These are phyloP conservation scores for Oryza glumipatula DNA, from an alignment of 176 grass and related monocot species.

Conservation along the genomic window DNA sequence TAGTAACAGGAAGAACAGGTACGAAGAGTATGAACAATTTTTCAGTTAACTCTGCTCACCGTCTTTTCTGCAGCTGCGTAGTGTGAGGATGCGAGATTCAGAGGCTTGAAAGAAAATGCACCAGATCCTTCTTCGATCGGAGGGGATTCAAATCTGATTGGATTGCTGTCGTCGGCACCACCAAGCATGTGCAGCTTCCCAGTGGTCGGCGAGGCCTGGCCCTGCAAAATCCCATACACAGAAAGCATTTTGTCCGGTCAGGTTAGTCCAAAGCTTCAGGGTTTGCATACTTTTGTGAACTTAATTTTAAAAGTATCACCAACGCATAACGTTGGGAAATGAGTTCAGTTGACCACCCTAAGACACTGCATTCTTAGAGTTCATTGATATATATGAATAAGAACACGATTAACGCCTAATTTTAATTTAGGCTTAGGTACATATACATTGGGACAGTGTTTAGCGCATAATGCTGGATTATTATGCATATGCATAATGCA, in stretches of 20 bases:
- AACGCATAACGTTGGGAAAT: not conserved
- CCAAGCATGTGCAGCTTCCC: slow-evolving; percentile 56
- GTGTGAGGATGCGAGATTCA: slow-evolving; percentile 49
- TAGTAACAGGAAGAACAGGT: not conserved
- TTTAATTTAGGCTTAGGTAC: not conserved
- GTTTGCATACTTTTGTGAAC: not conserved
- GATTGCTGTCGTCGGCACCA: slow-evolving; percentile 16
- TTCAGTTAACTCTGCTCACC: slow-evolving; percentile 42
- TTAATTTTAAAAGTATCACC: not conserved
- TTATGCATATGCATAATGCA: not conserved
- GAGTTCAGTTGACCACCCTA: not conserved
- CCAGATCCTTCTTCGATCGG: slow-evolving; percentile 23
- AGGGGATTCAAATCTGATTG: slow-evolving; percentile 35
- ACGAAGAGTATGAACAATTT: not conserved
- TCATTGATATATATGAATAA: not conserved
- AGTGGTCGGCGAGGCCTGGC: slow-evolving; percentile 69
- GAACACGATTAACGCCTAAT: not conserved
- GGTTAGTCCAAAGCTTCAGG: not conserved
- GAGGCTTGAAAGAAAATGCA: slow-evolving; percentile 61
- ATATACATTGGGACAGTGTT: not conserved
- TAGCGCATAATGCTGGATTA: not conserved
- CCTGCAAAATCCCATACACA: slow-evolving; percentile 37
- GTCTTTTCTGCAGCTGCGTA: slow-evolving; percentile 42
- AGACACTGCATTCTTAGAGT: not conserved
- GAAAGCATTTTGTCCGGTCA: not conserved